Evolutionary conservation across 2,329 filamentous ascomycete species (phyloP).

Genomic region (Colletotrichum higginsianum): DNA sequence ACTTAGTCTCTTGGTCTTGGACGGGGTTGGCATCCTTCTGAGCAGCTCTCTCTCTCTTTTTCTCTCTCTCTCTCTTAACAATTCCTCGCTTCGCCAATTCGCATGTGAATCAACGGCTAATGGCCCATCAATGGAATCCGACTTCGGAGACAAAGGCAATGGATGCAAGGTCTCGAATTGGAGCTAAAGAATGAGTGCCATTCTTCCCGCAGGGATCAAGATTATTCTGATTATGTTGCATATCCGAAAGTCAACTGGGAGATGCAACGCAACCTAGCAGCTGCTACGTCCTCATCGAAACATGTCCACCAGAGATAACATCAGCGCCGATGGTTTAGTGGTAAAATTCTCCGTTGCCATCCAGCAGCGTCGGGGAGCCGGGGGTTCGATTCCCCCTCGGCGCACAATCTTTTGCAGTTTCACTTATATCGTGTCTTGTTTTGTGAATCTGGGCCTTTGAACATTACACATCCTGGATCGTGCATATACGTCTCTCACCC

Average conservation of each 20-base stretch:
- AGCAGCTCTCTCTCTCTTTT: background rate
- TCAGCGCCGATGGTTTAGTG: slow-evolving; percentile 41
- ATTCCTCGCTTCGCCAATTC: background rate
- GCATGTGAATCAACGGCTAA: background rate
- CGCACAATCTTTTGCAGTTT: slow-evolving; percentile 18
- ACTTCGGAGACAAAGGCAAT: background rate
- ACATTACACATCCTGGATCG: no score
- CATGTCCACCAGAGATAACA: background rate
- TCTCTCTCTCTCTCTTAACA: background rate
- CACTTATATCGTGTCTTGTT: no score
- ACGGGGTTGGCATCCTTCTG: slow-evolving; percentile 1
- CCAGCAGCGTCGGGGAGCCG: slow-evolving; percentile 39
- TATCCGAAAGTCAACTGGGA: no score
- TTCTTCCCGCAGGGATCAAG: no score
- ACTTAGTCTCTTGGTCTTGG: no score
- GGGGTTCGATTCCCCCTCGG: slow-evolving; percentile 41
- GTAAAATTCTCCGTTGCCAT: slow-evolving; percentile 42
- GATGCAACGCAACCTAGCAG: background rate
- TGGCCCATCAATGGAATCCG: background rate
- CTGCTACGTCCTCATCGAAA: rapidly evolving
- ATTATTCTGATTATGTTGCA: background rate
- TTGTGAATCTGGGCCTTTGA: no score
- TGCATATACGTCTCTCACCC: no score
- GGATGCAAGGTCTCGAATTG: background rate
- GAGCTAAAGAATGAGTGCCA: no score